Percentiles rank a stretch among this genome's conserved stretches.
Evolutionary conservation across 163 green algal species (phyloP).

Genomic region (Scenedesmus sp.): DNA sequence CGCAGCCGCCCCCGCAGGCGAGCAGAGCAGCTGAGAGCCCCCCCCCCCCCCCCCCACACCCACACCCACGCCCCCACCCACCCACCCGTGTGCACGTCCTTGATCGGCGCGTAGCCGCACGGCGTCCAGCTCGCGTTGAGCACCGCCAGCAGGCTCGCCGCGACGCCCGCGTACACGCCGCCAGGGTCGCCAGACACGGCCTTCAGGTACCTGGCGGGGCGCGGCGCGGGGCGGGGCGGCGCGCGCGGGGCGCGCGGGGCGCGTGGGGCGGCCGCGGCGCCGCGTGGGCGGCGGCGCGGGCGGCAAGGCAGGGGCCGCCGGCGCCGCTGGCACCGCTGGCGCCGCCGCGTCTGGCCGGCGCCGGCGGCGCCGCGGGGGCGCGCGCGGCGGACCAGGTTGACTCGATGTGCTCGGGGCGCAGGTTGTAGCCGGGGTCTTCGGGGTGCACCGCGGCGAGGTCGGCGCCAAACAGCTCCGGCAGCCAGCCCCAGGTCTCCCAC

Average conservation of each 20-base stretch:
- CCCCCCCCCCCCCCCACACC: no score
- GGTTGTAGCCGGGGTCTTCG: conserved; percentile 80
- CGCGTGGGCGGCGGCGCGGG: no score
- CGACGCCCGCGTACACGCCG: conserved; percentile 49
- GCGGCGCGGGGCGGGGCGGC: no score
- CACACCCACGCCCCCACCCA: neutral
- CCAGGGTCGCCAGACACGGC: conserved; percentile 22
- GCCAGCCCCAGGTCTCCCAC: conserved; percentile 79
- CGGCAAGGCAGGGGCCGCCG: no score
- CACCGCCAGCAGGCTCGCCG: conserved; percentile 54
- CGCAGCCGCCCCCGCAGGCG: no score
- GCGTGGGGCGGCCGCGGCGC: no score
- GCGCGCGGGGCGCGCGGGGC: no score
- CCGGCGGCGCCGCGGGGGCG: conserved; percentile 2
- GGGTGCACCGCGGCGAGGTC: conserved; percentile 57
- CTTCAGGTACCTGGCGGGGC: no score
- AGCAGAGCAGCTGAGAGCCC: no score
- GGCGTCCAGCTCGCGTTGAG: conserved; percentile 51
- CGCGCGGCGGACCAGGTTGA: conserved; percentile 50
- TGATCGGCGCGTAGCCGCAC: conserved; percentile 81
- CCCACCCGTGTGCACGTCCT: neutral
- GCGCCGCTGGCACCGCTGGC: no score
- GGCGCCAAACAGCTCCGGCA: conserved; percentile 91
- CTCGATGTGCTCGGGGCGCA: conserved; percentile 93
- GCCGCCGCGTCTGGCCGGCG: neutral